phyloP scores from a whole-genome alignment of 2,329 filamentous ascomycete species.

The Blumeria graminis region DNA sequence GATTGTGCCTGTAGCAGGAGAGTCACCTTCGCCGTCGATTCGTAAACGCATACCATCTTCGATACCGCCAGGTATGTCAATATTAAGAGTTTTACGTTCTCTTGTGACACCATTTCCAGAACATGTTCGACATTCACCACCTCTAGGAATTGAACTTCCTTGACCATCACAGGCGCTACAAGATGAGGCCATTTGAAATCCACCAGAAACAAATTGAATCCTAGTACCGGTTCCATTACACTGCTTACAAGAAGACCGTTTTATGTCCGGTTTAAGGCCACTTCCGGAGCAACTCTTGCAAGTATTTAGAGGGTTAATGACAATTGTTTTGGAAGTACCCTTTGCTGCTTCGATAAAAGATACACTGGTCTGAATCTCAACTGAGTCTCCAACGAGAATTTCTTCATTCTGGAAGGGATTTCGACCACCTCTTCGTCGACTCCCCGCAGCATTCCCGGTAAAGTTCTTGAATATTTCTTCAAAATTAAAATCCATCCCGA shows the following conservation, averaged over 20 bases:
- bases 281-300: conserved; percentile 67
- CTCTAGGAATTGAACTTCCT: conserved; percentile 51
- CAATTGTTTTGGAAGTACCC: conserved; percentile 69
- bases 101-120: conserved; percentile 62
- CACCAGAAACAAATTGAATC: conserved; percentile 73
- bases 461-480: conserved; percentile 90
- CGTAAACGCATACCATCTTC: conserved; percentile 89
- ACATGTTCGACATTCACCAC: conserved; percentile 61
- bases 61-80: conserved; percentile 87
- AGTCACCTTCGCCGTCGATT: conserved; percentile 68
- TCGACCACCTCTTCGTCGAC: conserved; percentile 25
- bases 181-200: conserved; percentile 88
- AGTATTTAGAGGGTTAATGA: conserved; percentile 54
- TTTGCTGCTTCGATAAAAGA: conserved; percentile 93
- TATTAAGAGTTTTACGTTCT: conserved; percentile 57
- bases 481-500: conserved; percentile 73
- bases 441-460: conserved; percentile 19
- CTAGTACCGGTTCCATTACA: conserved; percentile 74
- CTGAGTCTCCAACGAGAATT: conserved; percentile 78
- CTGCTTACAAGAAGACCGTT: conserved; percentile 46
- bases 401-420: conserved; percentile 53
- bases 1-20: conserved; percentile 49
- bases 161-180: conserved; percentile 62
- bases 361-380: conserved; percentile 81
- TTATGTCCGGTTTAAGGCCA: conserved; percentile 61